phyloP scores from a whole-genome alignment of 1,284 basidiomycete genomes.

The Chondrostereum purpureum region DNA sequence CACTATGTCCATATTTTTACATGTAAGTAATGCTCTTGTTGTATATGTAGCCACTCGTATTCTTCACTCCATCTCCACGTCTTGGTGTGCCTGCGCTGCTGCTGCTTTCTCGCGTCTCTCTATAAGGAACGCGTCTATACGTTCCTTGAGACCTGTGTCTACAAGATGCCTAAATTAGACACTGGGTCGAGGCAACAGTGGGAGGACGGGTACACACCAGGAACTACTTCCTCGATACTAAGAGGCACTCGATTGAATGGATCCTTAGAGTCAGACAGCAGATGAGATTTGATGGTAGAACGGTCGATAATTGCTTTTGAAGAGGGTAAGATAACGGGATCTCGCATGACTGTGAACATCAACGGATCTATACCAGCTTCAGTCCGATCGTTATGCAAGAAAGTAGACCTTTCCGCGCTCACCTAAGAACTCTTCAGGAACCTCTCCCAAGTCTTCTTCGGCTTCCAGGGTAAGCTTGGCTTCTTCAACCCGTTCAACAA shows the following conservation, averaged over 20 bases:
- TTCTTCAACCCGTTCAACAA: slow-evolving; percentile 83
- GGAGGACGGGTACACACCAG: slow-evolving; percentile 47
- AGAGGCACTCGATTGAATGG: slow-evolving; percentile 87
- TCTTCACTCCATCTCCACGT: slow-evolving; percentile 2
- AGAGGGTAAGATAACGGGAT: slow-evolving; percentile 88
- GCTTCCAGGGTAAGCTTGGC: slow-evolving; percentile 72
- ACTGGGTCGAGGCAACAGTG: background rate
- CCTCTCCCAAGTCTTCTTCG: slow-evolving; percentile 89
- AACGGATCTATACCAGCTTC: slow-evolving; percentile 63
- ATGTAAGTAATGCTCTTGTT: background rate
- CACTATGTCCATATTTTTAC: background rate
- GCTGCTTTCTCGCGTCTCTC: slow-evolving; percentile 28
- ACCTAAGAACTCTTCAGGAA: slow-evolving; percentile 96
- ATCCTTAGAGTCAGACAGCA: slow-evolving; percentile 87
- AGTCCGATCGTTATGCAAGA: slow-evolving; percentile 9
- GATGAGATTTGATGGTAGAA: slow-evolving; percentile 91
- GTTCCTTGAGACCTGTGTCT: slow-evolving; percentile 39
- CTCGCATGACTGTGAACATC: slow-evolving; percentile 93
- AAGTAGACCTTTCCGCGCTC: slow-evolving; percentile 19
- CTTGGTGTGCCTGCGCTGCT: slow-evolving; percentile 9
- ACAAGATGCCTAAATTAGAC: slow-evolving; percentile 1
- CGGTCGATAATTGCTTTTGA: slow-evolving; percentile 82
- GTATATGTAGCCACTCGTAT: background rate
- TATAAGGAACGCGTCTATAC: slow-evolving; percentile 37
- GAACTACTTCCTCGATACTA: slow-evolving; percentile 72